These are phyloP conservation scores for Coemansia biformis DNA, from an alignment of 192 early-diverging fungal species.

Conservation along the genomic window DNA sequence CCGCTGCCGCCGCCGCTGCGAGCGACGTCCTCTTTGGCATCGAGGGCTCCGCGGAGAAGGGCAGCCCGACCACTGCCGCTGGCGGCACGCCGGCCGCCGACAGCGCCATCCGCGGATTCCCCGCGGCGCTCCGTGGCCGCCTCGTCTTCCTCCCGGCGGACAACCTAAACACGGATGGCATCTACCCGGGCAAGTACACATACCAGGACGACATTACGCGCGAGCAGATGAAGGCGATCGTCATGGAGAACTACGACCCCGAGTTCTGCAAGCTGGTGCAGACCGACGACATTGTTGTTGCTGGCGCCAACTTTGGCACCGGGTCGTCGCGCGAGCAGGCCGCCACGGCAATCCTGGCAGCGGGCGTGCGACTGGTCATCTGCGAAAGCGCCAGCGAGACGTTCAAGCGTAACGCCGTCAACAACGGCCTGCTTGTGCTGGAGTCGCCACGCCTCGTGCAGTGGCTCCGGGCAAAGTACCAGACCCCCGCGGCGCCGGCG, in stretches of 20 bases:
- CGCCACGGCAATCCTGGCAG: conserved; percentile 85
- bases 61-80: conserved; percentile 10
- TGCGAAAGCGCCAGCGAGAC: conserved; percentile 95
- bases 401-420: conserved; percentile 98
- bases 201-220: conserved; percentile 92
- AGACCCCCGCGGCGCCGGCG: conserved; percentile 27
- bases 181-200: conserved; percentile 98
- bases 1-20: conserved; percentile 8
- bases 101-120: conserved; percentile 63
- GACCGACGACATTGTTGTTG: conserved; percentile 77
- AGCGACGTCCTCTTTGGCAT: conserved; percentile 27
- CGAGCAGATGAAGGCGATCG: conserved; percentile 87
- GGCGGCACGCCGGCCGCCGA: too few relatives aligned
- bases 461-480: conserved; percentile 55
- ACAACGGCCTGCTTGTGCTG: conserved; percentile 91
- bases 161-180: conserved; percentile 98
- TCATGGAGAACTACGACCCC: conserved; percentile 99
- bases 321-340: conserved; percentile 98
- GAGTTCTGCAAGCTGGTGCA: conserved; percentile 66
- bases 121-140: conserved; percentile 68
- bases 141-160: conserved; percentile 85
- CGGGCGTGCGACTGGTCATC: conserved; percentile 78
- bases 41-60: conserved; percentile 4
- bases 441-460: conserved; percentile 79
- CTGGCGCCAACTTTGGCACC: conserved; percentile 95